These are phyloP conservation scores for Boletus barrowsii DNA, from an alignment of 768 basidiomycete species.

Conservation along the genomic window DNA sequence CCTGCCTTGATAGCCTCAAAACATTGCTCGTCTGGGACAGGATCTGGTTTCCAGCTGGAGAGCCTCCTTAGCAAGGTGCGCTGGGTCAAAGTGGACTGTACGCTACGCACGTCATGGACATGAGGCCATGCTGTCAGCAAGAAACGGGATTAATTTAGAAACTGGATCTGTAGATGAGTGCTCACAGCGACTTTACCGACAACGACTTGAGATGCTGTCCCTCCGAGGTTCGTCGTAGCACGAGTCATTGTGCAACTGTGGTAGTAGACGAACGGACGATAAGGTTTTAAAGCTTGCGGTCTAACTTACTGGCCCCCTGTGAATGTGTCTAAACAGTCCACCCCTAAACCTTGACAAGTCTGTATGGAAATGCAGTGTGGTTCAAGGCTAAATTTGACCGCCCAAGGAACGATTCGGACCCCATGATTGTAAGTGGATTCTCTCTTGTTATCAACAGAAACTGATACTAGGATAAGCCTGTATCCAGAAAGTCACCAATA, in stretches of 20 bases:
- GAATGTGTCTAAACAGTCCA: no score
- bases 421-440: no score
- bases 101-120: slow-evolving; percentile 52
- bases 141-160: not conserved
- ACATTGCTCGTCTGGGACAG: slow-evolving; percentile 53
- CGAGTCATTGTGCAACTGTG: slow-evolving; percentile 22
- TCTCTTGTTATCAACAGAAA: no score
- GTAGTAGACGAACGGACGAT: not conserved
- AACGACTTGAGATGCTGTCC: slow-evolving; percentile 35
- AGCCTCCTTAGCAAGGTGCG: not conserved
- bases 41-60: slow-evolving; percentile 40
- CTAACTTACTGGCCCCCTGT: no score
- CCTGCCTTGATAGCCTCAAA: slow-evolving; percentile 61
- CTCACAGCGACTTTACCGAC: slow-evolving; percentile 41
- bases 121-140: slow-evolving; percentile 44
- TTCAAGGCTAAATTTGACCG: not conserved
- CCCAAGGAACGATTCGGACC: no score
- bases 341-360: no score
- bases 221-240: slow-evolving; percentile 36
- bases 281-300: not conserved
- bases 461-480: no score
- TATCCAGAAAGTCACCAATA: no score
- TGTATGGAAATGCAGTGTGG: no score
- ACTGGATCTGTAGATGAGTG: not conserved
- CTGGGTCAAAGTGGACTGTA: not conserved